These are phyloP conservation scores for Epichloe baconii DNA, from an alignment of 2,329 filamentous ascomycete species.

Conservation along the genomic window DNA sequence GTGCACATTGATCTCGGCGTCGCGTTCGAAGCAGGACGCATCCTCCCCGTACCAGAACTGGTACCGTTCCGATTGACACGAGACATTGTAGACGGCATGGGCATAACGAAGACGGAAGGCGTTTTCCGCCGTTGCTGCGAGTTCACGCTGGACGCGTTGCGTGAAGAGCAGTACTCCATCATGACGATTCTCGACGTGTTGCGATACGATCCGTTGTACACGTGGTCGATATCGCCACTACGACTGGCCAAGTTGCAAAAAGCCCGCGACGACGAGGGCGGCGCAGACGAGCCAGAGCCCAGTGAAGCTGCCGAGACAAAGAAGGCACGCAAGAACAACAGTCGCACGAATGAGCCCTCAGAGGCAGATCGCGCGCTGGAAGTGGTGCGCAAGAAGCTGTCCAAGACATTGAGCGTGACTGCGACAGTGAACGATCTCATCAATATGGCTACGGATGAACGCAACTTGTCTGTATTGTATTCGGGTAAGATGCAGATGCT, in stretches of 20 bases:
- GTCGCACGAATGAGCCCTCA: slow-evolving; percentile 39
- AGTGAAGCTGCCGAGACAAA: slow-evolving; percentile 27
- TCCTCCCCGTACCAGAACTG: slow-evolving; percentile 89
- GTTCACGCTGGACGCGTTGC: slow-evolving; percentile 85
- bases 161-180: slow-evolving; percentile 92
- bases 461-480: slow-evolving; percentile 83
- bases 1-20: slow-evolving; percentile 96
- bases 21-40: slow-evolving; percentile 88
- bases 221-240: slow-evolving; percentile 75
- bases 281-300: slow-evolving; percentile 23
- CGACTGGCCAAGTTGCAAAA: slow-evolving; percentile 52
- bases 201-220: slow-evolving; percentile 94
- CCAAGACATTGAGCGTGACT: slow-evolving; percentile 83
- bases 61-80: slow-evolving; percentile 91
- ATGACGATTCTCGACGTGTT: slow-evolving; percentile 98
- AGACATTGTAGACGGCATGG: slow-evolving; percentile 95
- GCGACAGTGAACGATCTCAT: slow-evolving; percentile 96
- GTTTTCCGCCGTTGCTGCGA: slow-evolving; percentile 97
- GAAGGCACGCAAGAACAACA: slow-evolving; percentile 20
- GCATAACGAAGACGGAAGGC: slow-evolving; percentile 85
- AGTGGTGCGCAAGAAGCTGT: slow-evolving; percentile 90
- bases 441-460: slow-evolving; percentile 86
- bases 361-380: slow-evolving; percentile 88
- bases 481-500: slow-evolving; percentile 39
- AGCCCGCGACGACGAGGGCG: slow-evolving; percentile 36